Conservation (phyloP, 371 early-diverging fungal genomes). For the Mucor racemosus region DNA sequence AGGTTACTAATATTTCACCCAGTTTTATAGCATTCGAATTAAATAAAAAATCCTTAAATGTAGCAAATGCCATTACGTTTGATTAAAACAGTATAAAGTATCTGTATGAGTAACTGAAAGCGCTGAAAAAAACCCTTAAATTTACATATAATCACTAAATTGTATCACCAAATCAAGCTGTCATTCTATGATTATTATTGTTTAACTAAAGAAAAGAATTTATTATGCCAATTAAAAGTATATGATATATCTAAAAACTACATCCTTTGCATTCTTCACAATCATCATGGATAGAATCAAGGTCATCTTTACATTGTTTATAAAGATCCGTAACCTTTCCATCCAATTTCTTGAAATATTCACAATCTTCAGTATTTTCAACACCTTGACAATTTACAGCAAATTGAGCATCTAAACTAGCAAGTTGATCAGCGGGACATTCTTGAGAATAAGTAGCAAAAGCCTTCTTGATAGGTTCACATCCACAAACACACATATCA, state of each 20-base stretch:
- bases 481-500: slow-evolving; percentile 8
- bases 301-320: slow-evolving; percentile 13
- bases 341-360: slow-evolving; percentile 16
- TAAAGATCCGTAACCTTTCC: slow-evolving; percentile 10
- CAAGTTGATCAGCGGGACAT: neutral
- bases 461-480: slow-evolving; percentile 6
- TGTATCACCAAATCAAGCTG: no score
- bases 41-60: no score
- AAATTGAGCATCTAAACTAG: neutral
- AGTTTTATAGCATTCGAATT: no score
- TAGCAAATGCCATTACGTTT: no score
- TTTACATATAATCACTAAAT: no score
- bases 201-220: neutral
- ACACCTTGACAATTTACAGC: neutral
- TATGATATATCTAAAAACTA: neutral
- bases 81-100: no score
- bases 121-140: no score
- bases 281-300: slow-evolving; percentile 20
- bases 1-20: no score
- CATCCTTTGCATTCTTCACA: slow-evolving; percentile 17
- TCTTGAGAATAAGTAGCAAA: neutral
- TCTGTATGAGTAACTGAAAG: no score
- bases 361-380: slow-evolving; percentile 24
- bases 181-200: no score
- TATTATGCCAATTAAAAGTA: neutral